Evolutionary conservation across 2,329 filamentous ascomycete genomes (phyloP).

Genomic region (Trichoderma polysporum): DNA sequence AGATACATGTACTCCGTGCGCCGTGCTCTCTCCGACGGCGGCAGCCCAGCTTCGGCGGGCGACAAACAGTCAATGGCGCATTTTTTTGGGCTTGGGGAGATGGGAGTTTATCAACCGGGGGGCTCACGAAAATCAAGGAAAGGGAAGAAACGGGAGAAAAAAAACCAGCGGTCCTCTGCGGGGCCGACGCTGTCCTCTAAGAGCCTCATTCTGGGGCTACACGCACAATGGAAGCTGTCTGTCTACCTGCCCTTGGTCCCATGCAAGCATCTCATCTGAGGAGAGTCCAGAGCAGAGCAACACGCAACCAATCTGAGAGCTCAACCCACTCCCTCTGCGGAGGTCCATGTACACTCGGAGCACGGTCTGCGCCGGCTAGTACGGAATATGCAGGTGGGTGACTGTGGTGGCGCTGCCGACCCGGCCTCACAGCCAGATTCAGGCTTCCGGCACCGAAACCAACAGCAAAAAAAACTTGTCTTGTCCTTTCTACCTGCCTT

Average conservation of each 20-base stretch:
- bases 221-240: background rate
- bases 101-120: too few relatives aligned
- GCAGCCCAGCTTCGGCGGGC: slow-evolving; percentile 6
- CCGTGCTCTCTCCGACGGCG: background rate
- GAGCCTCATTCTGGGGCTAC: background rate
- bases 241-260: background rate
- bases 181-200: background rate
- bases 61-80: background rate
- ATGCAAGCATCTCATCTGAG: background rate
- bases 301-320: background rate
- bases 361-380: slow-evolving; percentile 19
- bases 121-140: background rate
- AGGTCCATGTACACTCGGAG: slow-evolving; percentile 4
- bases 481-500: too few relatives aligned
- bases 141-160: background rate
- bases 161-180: background rate
- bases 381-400: slow-evolving; percentile 20
- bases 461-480: background rate
- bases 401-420: slow-evolving; percentile 10
- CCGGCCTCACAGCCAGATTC: slow-evolving; percentile 7
- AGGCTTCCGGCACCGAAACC: slow-evolving; percentile 7
- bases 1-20: background rate
- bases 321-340: background rate
- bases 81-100: background rate
- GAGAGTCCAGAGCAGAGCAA: background rate